phyloP scores from a whole-genome alignment of 495 filamentous ascomycete genomes.

The Hypoxylon subgilvum region DNA sequence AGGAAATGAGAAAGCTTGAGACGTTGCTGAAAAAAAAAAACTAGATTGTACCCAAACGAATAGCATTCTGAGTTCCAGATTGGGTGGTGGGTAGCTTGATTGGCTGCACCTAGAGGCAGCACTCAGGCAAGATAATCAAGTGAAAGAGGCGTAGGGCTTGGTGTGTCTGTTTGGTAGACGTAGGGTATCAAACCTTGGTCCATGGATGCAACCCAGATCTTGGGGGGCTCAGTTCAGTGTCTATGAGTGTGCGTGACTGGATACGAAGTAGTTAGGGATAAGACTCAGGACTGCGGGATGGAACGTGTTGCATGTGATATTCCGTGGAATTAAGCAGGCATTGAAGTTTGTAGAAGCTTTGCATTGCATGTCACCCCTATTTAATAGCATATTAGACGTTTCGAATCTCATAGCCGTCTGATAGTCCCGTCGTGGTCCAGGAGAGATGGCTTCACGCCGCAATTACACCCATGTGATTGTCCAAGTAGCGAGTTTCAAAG shows the following conservation, averaged over 20 bases:
- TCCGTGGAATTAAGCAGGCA: no score
- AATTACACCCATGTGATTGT: not conserved
- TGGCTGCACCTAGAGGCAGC: not conserved
- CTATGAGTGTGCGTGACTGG: conserved; percentile 11
- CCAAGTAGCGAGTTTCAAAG: not conserved
- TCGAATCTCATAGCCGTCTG: not conserved
- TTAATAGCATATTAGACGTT: no score
- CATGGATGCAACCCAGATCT: conserved; percentile 12
- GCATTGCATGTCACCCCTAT: no score
- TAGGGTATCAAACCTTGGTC: conserved; percentile 3
- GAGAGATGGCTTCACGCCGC: not conserved
- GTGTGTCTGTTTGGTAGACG: conserved; percentile 8
- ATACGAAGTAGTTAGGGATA: not conserved
- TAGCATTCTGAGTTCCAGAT: conserved; percentile 33
- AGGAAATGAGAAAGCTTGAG: conserved; percentile 35
- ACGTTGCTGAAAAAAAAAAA: conserved; percentile 25
- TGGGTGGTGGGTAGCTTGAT: conserved; percentile 16
- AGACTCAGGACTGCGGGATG: no score
- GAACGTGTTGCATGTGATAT: no score
- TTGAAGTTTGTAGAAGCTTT: no score
- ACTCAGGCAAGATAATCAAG: conserved; percentile 10
- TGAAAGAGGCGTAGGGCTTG: conserved; percentile 16
- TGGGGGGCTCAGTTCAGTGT: not conserved
- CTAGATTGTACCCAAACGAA: conserved; percentile 41
- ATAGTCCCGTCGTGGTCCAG: not conserved